phyloP scores from a whole-genome alignment of 208 protist genomes.

The Eutreptiella sp. region DNA sequence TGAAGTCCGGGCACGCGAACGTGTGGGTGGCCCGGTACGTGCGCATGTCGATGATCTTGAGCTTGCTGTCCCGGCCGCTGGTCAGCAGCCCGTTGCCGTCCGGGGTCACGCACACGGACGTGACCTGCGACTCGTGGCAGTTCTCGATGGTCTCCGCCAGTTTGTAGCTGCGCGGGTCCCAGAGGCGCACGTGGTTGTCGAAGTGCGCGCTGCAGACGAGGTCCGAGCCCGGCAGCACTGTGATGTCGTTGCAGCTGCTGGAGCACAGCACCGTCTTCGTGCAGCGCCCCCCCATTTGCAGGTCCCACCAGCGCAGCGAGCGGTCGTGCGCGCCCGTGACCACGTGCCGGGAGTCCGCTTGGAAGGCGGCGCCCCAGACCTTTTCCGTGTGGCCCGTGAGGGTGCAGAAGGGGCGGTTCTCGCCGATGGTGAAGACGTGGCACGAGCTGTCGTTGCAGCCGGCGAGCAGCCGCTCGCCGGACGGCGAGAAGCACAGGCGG shows the following conservation, averaged over 20 bases:
- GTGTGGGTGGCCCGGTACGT: constrained; percentile 28
- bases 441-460: constrained; percentile 39
- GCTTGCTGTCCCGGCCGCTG: constrained; percentile 44
- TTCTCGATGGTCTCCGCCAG: constrained; percentile 25
- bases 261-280: constrained; percentile 47
- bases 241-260: constrained; percentile 46
- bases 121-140: constrained; percentile 46
- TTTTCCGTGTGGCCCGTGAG: constrained; percentile 57
- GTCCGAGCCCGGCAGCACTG: constrained; percentile 1
- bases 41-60: constrained; percentile 51
- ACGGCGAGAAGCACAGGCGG: constrained; percentile 6
- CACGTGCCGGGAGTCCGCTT: constrained; percentile 17
- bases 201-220: constrained; percentile 39
- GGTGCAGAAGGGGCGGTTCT: constrained; percentile 33
- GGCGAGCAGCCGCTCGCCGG: constrained; percentile 39
- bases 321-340: constrained; percentile 48
- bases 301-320: constrained; percentile 55
- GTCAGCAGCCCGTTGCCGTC: constrained; percentile 38
- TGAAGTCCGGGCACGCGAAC: constrained; percentile 30
- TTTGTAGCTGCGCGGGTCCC: constrained; percentile 40
- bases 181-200: constrained; percentile 44
- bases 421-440: constrained; percentile 37
- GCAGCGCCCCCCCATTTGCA: constrained; percentile 47
- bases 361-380: constrained; percentile 42
- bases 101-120: constrained; percentile 31